These are phyloP conservation scores for Tricholoma matsutake DNA, from an alignment of 768 basidiomycete genomes.

Conservation along the genomic window DNA sequence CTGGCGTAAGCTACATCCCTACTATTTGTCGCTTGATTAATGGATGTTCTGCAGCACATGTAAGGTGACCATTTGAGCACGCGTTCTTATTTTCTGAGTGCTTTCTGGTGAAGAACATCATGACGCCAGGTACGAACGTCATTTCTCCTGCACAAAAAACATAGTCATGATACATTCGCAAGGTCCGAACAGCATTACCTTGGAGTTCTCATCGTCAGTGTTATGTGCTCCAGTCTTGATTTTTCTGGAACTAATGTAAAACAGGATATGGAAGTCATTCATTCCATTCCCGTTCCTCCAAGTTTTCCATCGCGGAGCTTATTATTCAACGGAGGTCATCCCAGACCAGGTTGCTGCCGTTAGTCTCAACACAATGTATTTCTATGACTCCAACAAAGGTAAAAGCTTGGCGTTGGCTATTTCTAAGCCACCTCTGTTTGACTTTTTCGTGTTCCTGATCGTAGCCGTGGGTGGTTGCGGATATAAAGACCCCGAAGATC, in stretches of 20 bases:
- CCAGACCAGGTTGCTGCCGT: conserved; percentile 74
- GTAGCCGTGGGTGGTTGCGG: conserved; percentile 76
- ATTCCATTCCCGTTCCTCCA: conserved; percentile 78
- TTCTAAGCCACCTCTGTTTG: not conserved
- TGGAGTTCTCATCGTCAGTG: conserved; percentile 65
- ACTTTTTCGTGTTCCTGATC: conserved; percentile 8
- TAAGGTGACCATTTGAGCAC: conserved; percentile 28
- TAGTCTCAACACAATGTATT: conserved; percentile 88
- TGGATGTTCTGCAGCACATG: conserved; percentile 47
- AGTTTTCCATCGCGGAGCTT: conserved; percentile 86
- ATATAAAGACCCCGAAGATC: conserved; percentile 61
- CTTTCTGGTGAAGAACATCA: conserved; percentile 50
- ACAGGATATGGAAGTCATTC: conserved; percentile 76
- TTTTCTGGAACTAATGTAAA: not conserved
- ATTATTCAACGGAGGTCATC: conserved; percentile 78
- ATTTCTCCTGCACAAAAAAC: conserved; percentile 3
- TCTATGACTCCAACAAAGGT: conserved; percentile 89
- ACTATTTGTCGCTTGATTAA: conserved; percentile 9
- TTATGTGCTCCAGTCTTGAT: conserved; percentile 43
- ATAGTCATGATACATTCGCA: conserved; percentile 10
- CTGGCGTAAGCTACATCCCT: conserved; percentile 58
- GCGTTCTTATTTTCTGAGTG: conserved; percentile 11
- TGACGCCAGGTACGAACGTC: conserved; percentile 50
- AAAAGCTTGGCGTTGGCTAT: conserved; percentile 13
- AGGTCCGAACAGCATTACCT: conserved; percentile 70